Conservation (phyloP, 202 grass and related monocot genomes). For the Schoenoplectus tabernaemontani region DNA sequence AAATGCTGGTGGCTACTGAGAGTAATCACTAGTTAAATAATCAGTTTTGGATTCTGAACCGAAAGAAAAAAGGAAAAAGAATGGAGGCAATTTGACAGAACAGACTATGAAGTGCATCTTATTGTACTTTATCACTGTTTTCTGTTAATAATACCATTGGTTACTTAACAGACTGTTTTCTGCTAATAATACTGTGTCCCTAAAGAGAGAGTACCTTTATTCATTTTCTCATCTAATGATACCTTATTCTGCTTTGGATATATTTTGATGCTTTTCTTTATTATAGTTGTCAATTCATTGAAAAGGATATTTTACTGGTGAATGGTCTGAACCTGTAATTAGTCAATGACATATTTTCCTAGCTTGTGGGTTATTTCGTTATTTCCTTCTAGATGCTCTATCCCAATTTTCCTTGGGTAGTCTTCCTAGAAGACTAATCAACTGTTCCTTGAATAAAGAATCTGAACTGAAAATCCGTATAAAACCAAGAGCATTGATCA, state of each 20-base stretch:
- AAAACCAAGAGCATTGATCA: neutral
- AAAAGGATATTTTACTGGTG: neutral
- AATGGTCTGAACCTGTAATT: neutral
- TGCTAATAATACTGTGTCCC: no score
- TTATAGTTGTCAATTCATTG: neutral
- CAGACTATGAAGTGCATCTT: no score
- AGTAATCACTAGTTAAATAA: neutral
- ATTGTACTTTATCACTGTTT: no score
- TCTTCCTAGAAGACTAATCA: neutral
- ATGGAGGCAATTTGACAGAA: neutral
- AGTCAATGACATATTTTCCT: conserved; percentile 3
- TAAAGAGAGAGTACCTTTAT: neutral
- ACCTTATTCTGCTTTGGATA: neutral
- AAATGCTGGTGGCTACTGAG: neutral
- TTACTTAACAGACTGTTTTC: no score
- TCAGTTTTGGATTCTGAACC: neutral
- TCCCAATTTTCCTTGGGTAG: neutral
- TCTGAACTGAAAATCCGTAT: neutral
- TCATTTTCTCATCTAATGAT: neutral
- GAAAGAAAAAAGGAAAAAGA: neutral
- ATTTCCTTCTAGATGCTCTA: neutral
- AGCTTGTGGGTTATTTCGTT: neutral
- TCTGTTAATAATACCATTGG: no score
- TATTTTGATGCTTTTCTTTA: neutral
- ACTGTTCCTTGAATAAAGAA: neutral